Conservation (phyloP, 495 filamentous ascomycete genomes). For the Neurospora sp. region DNA sequence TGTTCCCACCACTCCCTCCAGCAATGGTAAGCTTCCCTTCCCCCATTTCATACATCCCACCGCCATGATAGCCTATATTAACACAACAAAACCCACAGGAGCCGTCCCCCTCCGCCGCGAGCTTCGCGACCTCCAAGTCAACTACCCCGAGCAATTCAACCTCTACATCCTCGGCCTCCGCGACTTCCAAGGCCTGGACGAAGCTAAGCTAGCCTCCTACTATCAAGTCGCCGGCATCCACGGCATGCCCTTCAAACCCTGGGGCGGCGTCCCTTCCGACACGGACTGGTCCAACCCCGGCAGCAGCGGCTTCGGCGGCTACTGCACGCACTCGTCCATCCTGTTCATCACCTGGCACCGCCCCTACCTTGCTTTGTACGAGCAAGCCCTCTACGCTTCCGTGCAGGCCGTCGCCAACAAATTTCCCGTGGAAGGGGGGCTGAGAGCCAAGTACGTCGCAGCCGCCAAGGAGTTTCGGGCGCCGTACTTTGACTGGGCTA, state of each 20-base stretch:
- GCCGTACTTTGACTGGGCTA: constrained; percentile 52
- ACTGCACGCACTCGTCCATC: constrained; percentile 55
- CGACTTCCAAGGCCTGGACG: constrained; percentile 13
- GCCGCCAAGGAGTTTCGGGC: constrained; percentile 41
- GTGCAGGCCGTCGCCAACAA: constrained; percentile 37
- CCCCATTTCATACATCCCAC: background rate
- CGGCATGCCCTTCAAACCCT: constrained; percentile 32
- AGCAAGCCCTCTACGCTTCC: constrained; percentile 48
- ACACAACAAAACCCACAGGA: background rate
- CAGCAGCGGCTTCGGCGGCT: constrained; percentile 36
- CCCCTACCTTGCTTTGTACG: constrained; percentile 49
- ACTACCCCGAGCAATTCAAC: constrained; percentile 23
- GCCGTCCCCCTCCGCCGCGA: constrained; percentile 20
- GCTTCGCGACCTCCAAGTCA: constrained; percentile 21
- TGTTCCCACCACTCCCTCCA: constrained; percentile 15
- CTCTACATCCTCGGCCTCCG: constrained; percentile 19
- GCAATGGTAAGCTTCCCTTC: constrained; percentile 3
- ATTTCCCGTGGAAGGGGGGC: constrained; percentile 34
- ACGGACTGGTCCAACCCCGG: constrained; percentile 21
- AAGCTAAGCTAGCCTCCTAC: constrained; percentile 16
- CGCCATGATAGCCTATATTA: background rate
- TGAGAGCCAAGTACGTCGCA: constrained; percentile 29
- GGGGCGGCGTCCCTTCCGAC: constrained; percentile 25
- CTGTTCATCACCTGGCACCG: constrained; percentile 62
- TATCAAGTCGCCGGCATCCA: constrained; percentile 37